Evolutionary conservation across 352 stramenopile genomes (phyloP).

Genomic region (Phytophthora constricta): DNA sequence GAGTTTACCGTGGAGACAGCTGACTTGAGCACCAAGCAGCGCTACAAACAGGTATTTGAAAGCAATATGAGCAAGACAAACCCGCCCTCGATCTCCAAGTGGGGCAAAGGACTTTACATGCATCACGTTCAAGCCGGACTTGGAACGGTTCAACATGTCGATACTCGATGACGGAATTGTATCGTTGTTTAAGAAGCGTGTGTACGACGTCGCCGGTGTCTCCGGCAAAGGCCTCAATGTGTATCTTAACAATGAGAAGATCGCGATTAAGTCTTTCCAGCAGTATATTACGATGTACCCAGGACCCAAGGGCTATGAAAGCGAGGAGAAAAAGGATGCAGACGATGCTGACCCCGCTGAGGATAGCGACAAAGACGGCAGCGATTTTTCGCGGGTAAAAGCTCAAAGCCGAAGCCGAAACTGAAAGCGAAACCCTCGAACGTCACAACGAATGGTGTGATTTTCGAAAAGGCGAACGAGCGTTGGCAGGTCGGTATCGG

Average conservation of each 20-base stretch:
- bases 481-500: conserved; percentile 95
- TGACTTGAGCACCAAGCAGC: conserved; percentile 92
- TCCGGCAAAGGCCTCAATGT: conserved; percentile 93
- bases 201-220: conserved; percentile 97
- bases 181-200: conserved; percentile 95
- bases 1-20: conserved; percentile 99
- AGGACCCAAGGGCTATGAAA: conserved; percentile 38
- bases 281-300: conserved; percentile 95
- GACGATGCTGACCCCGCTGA: conserved; percentile 39
- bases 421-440: conserved; percentile 42
- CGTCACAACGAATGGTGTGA: conserved; percentile 54
- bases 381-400: conserved; percentile 37
- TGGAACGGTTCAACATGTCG: conserved; percentile 93
- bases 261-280: conserved; percentile 93
- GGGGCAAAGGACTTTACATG: conserved; percentile 93
- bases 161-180: conserved; percentile 95
- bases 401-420: conserved; percentile 32
- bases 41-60: conserved; percentile 93
- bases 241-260: conserved; percentile 94
- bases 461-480: conserved; percentile 94
- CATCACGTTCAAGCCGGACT: conserved; percentile 97
- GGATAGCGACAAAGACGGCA: conserved; percentile 38
- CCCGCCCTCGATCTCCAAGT: conserved; percentile 87
- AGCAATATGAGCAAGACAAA: conserved; percentile 95
- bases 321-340: conserved; percentile 36